Conservation (phyloP, 2,329 filamentous ascomycete genomes). For the Graphilbum ipis-grandicollis region DNA sequence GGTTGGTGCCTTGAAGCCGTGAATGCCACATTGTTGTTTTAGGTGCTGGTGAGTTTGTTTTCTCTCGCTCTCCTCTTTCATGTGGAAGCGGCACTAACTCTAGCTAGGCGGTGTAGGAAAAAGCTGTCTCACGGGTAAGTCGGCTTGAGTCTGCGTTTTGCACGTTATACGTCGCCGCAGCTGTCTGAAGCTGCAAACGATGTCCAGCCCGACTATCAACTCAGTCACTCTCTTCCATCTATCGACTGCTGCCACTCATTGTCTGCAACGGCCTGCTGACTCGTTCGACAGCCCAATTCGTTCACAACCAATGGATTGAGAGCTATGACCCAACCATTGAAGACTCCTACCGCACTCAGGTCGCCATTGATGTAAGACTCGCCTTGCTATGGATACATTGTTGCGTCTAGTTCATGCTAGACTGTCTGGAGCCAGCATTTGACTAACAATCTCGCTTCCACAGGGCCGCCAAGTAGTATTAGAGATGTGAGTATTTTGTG, state of each 20-base stretch:
- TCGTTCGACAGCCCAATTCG: constrained; percentile 56
- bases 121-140: constrained; percentile 73
- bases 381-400: background rate
- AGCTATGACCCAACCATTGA: constrained; percentile 68
- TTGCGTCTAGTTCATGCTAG: background rate
- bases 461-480: constrained; percentile 76
- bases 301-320: constrained; percentile 89
- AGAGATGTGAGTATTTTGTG: constrained; percentile 60
- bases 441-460: no score
- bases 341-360: constrained; percentile 58
- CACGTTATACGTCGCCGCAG: constrained; percentile 7
- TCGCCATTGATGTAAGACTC: constrained; percentile 64
- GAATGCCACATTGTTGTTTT: constrained; percentile 74
- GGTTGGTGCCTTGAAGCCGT: constrained; percentile 29
- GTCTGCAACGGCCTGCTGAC: constrained; percentile 3
- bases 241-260: no score
- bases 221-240: no score
- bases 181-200: no score
- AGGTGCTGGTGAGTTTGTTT: constrained; percentile 49
- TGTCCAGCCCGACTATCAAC: no score
- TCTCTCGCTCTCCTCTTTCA: no score
- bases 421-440: no score
- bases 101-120: constrained; percentile 68
- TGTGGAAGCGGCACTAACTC: background rate
- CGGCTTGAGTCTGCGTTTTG: constrained; percentile 2